Percentiles rank a stretch among this genome's conserved stretches.
phyloP scores from a whole-genome alignment of 2,329 filamentous ascomycete species.

The Scedosporium minutisporum region DNA sequence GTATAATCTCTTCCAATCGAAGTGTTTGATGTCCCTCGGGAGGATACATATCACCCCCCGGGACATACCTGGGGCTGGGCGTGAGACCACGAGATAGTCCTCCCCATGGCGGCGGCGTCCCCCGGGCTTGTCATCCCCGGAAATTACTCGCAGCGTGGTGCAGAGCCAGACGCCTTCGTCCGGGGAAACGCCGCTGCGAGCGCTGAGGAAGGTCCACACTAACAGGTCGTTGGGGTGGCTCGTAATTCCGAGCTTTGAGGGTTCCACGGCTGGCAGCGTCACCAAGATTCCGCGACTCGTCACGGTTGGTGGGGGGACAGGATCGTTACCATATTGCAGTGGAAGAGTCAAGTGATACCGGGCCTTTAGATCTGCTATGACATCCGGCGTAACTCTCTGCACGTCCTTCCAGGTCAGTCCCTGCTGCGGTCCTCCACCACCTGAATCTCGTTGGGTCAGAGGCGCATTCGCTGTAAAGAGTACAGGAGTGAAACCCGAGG shows the following conservation, averaged over 20 bases:
- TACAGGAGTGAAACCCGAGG: not conserved
- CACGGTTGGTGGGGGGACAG: not conserved
- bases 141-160: not conserved
- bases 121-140: not conserved
- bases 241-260: not conserved
- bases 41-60: not conserved
- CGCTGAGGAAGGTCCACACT: not conserved
- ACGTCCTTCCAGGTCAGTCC: slow-evolving; percentile 4
- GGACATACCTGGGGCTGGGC: not conserved
- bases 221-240: not conserved
- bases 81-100: not conserved
- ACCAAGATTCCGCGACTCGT: not conserved
- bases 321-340: not conserved
- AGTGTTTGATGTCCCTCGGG: not conserved
- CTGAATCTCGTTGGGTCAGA: not conserved
- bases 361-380: not conserved
- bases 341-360: not conserved
- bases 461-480: slow-evolving; percentile 1
- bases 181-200: not conserved
- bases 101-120: not conserved
- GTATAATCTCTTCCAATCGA: not conserved
- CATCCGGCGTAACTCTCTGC: not conserved
- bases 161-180: not conserved
- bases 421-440: not conserved
- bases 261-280: not conserved